Evolutionary conservation across 495 filamentous ascomycete genomes (phyloP).

Genomic region (Tuber brumale): DNA sequence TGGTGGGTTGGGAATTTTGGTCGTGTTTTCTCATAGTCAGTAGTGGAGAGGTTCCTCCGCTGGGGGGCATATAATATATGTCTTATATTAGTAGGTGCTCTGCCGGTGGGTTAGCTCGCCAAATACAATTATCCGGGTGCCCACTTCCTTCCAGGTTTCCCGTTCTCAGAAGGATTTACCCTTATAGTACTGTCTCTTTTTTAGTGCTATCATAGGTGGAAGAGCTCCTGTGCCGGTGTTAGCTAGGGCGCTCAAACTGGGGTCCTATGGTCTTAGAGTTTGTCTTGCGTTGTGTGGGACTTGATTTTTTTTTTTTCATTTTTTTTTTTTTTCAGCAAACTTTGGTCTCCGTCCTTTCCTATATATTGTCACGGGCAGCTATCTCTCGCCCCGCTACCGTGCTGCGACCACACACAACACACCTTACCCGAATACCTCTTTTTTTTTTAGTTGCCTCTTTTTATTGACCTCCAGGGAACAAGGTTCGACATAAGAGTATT

Average conservation of each 20-base stretch:
- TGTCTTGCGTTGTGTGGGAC: background rate
- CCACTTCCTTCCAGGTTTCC: background rate
- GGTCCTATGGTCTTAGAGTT: background rate
- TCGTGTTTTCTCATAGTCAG: background rate
- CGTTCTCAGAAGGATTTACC: background rate
- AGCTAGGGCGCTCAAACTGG: background rate
- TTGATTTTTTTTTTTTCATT: background rate
- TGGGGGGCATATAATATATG: background rate
- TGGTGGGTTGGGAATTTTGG: background rate
- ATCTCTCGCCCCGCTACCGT: background rate
- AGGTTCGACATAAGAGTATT: background rate
- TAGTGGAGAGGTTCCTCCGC: background rate
- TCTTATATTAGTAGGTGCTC: background rate
- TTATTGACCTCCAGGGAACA: background rate
- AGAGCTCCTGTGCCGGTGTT: background rate
- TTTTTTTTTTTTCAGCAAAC: background rate
- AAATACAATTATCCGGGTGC: background rate
- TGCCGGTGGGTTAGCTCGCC: background rate
- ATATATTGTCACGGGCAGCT: background rate
- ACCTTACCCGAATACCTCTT: background rate
- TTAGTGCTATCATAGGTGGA: background rate
- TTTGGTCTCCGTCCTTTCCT: background rate
- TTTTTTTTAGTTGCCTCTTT: background rate
- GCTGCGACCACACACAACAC: background rate
- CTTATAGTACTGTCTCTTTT: background rate